Percentiles rank a stretch among this genome's conserved stretches.
Evolutionary conservation across 148 eudicot genomes (phyloP).

Genomic region (Cornus controversa): DNA sequence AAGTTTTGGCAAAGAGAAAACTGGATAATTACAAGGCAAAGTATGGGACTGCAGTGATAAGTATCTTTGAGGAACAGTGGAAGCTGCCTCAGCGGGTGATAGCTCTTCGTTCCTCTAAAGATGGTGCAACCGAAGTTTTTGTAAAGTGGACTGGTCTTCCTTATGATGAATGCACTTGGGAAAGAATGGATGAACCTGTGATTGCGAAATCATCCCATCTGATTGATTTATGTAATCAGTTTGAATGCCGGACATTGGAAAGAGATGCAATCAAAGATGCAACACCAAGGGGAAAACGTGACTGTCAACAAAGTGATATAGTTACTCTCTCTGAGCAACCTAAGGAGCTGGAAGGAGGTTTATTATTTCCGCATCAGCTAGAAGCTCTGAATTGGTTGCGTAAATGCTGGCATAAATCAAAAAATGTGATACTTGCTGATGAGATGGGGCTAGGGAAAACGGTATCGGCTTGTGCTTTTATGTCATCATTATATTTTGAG

Average conservation of each 20-base stretch:
- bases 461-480: slow-evolving; percentile 82
- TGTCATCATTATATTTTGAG: slow-evolving; percentile 76
- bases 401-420: slow-evolving; percentile 87
- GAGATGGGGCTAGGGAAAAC: slow-evolving; percentile 99
- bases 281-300: slow-evolving; percentile 31
- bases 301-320: slow-evolving; percentile 52
- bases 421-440: slow-evolving; percentile 94
- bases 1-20: slow-evolving; percentile 79
- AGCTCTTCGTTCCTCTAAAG: slow-evolving; percentile 51
- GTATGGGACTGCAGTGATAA: slow-evolving; percentile 72
- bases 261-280: slow-evolving; percentile 52
- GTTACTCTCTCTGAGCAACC: slow-evolving; percentile 79
- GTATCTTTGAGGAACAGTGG: slow-evolving; percentile 79
- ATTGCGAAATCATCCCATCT: slow-evolving; percentile 47
- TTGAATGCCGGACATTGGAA: slow-evolving; percentile 58
- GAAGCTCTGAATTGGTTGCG: slow-evolving; percentile 99
- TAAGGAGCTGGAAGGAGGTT: slow-evolving; percentile 75
- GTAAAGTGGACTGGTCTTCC: slow-evolving; percentile 91
- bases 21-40: slow-evolving; percentile 85
- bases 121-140: slow-evolving; percentile 59
- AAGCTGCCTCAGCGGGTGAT: slow-evolving; percentile 79
- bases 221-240: slow-evolving; percentile 56
- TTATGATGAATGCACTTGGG: slow-evolving; percentile 99
- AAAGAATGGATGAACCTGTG: slow-evolving; percentile 69
- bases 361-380: slow-evolving; percentile 89